phyloP scores from a whole-genome alignment of 2,329 filamentous ascomycete species.

The Taxawa tesnikishii region DNA sequence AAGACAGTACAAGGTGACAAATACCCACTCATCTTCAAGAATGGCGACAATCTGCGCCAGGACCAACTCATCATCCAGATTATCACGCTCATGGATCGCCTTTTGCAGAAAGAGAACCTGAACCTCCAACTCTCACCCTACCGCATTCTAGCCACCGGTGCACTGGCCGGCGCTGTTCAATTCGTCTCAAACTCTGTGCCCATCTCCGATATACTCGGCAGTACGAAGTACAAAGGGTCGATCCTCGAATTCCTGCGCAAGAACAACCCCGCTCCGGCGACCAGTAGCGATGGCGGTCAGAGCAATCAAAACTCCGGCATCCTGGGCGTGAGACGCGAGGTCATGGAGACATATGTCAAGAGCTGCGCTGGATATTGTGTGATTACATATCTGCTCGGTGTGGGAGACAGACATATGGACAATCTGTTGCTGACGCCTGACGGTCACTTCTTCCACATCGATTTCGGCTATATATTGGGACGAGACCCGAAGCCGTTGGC shows the following conservation, averaged over 20 bases:
- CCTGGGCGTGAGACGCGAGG: constrained; percentile 78
- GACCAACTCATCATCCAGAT: constrained; percentile 97
- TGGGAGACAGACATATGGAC: constrained; percentile 90
- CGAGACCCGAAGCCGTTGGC: constrained; percentile 96
- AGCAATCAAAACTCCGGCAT: constrained; percentile 62
- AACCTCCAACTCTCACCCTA: constrained; percentile 93
- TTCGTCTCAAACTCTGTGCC: constrained; percentile 72
- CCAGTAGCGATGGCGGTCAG: constrained; percentile 68
- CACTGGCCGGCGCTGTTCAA: constrained; percentile 79
- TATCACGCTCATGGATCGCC: constrained; percentile 93
- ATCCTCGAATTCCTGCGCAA: constrained; percentile 73
- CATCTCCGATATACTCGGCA: constrained; percentile 60
- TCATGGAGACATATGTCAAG: constrained; percentile 89
- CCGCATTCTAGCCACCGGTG: constrained; percentile 87
- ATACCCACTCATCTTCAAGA: constrained; percentile 95
- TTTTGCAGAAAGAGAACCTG: constrained; percentile 89
- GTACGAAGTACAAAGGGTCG: constrained; percentile 64
- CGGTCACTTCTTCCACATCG: constrained; percentile 93
- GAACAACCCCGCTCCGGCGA: constrained; percentile 76
- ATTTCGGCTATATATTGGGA: constrained; percentile 96
- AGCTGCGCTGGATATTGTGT: constrained; percentile 97
- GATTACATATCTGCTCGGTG: constrained; percentile 93
- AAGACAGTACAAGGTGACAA: constrained; percentile 63
- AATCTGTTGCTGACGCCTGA: constrained; percentile 85
- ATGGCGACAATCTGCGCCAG: constrained; percentile 88